Evolutionary conservation across 1,284 basidiomycete genomes (phyloP), one percentile per base, ranked within the genome.

Genomic region (Xerocomus amazonicus): DNA sequence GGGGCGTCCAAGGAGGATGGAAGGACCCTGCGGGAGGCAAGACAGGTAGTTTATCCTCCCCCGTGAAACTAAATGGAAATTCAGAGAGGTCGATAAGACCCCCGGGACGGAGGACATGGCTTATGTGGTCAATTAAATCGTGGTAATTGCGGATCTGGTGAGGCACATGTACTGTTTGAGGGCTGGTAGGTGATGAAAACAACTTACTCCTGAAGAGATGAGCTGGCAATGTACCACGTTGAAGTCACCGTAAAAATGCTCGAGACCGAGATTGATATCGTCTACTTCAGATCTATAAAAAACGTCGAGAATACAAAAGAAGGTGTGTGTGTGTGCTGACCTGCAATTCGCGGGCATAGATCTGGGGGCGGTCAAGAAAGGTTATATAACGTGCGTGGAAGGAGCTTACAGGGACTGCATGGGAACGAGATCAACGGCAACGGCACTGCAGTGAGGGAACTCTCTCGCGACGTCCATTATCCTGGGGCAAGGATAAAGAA

Each of bases 201-300:
- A 45, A 73, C 83, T 62, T 60, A 87, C 87, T 41, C 87, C 87
- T 35, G 84, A 80, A 14, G 81, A 76, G 53, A 88, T 77, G 40
- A 87, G 74, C 28, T 83, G 80, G 28, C 78, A 76, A 59, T 90
- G 87, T 0, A 87, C 81, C 23, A 85, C 81, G 58, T 90, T 78
- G 67, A 89, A 90, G 46, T 81, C 75, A 6, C 81, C 82, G 58
- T 83, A 87, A 61, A 84, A 90, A 66, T 90, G 88, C 57, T 87
- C 83, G 12, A 90, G 72, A 2, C 87, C 87, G 16, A 90, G 78
- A 67, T 90, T 90, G 60, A 90, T 81, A 65, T 90, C 87, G 65
- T 90, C 88, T 7, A 90, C 78, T 67, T 90, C 87, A 58, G 82
- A 86, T 70, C 87, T 87, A 59, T 31, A 59, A 31, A 12, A 51